These are phyloP conservation scores for Wickerhamomyces bovis DNA, from an alignment of 805 yeast species.

Conservation along the genomic window DNA sequence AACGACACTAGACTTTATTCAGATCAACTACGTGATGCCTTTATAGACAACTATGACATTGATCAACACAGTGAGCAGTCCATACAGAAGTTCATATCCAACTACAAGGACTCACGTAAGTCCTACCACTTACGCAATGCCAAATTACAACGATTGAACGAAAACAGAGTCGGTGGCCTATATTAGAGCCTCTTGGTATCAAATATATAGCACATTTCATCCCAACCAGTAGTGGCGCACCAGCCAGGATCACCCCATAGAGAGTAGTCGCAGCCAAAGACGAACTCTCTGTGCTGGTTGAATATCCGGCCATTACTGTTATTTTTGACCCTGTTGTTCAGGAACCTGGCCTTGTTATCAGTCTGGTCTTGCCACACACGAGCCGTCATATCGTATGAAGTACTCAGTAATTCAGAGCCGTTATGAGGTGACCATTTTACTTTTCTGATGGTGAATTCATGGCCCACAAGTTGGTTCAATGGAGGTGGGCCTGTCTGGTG, in stretches of 20 bases:
- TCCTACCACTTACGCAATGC: conserved; percentile 41
- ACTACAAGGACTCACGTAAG: conserved; percentile 36
- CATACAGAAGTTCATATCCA: conserved; percentile 31
- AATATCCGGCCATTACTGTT: conserved; percentile 53
- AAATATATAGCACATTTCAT: conserved; percentile 90
- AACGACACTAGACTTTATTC: conserved; percentile 28
- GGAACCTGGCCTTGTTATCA: conserved; percentile 47
- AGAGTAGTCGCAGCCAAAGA: conserved; percentile 90
- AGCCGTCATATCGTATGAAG: conserved; percentile 91
- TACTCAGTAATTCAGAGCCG: conserved; percentile 60
- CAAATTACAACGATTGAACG: conserved; percentile 40
- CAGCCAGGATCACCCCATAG: conserved; percentile 96
- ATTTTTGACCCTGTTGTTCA: conserved; percentile 39
- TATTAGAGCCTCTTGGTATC: conserved; percentile 43
- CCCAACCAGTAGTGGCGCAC: conserved; percentile 96
- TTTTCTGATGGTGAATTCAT: conserved; percentile 80
- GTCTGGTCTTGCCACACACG: conserved; percentile 78
- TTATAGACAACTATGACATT: conserved; percentile 20
- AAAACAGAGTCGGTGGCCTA: conserved; percentile 21
- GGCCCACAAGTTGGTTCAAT: conserved; percentile 73
- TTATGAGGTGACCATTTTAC: conserved; percentile 88
- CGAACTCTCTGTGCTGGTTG: conserved; percentile 78
- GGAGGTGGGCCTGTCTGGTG: conserved; percentile 57
- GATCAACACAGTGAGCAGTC: conserved; percentile 25
- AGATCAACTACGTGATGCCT: conserved; percentile 28